Evolutionary conservation across 352 stramenopile species (phyloP).

Genomic region (Globisporangium takayamanum): DNA sequence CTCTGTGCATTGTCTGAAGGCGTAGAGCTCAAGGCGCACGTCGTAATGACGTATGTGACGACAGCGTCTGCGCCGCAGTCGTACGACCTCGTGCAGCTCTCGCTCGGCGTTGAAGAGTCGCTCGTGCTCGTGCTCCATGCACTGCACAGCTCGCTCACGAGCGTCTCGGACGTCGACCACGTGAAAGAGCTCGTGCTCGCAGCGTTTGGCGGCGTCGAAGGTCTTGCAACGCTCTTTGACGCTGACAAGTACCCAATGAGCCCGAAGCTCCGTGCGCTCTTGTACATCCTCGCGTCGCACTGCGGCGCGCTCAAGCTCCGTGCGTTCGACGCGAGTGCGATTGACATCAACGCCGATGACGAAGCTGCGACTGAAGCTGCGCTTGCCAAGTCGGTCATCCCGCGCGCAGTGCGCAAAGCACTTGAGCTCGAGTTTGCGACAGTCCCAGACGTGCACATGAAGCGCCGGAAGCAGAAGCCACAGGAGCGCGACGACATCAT

Average conservation of each 20-base stretch:
- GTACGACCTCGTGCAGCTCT: constrained; percentile 47
- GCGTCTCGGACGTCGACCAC: constrained; percentile 34
- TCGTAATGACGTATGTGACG: constrained; percentile 53
- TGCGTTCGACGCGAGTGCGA: constrained; percentile 31
- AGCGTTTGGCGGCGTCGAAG: constrained; percentile 51
- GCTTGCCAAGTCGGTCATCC: constrained; percentile 57
- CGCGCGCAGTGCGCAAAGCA: constrained; percentile 50
- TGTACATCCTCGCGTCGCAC: constrained; percentile 58
- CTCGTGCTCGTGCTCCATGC: constrained; percentile 31
- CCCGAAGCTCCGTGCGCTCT: constrained; percentile 38
- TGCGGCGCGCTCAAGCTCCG: constrained; percentile 36
- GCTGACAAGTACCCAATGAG: constrained; percentile 37
- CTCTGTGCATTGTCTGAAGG: constrained; percentile 47
- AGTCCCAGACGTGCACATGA: constrained; percentile 30
- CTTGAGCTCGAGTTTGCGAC: constrained; percentile 45
- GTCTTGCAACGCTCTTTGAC: constrained; percentile 60
- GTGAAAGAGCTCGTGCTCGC: constrained; percentile 51
- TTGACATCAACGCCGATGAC: constrained; percentile 78
- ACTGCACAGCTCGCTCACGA: constrained; percentile 32
- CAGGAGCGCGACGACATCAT: constrained; percentile 50
- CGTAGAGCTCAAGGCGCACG: constrained; percentile 40
- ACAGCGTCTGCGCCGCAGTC: constrained; percentile 30
- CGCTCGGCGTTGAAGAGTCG: constrained; percentile 39
- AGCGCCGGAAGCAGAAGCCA: constrained; percentile 41
- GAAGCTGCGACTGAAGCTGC: constrained; percentile 65